These are phyloP conservation scores for Rugonectria rugulosa DNA, from an alignment of 2,329 filamentous ascomycete species.

Conservation along the genomic window DNA sequence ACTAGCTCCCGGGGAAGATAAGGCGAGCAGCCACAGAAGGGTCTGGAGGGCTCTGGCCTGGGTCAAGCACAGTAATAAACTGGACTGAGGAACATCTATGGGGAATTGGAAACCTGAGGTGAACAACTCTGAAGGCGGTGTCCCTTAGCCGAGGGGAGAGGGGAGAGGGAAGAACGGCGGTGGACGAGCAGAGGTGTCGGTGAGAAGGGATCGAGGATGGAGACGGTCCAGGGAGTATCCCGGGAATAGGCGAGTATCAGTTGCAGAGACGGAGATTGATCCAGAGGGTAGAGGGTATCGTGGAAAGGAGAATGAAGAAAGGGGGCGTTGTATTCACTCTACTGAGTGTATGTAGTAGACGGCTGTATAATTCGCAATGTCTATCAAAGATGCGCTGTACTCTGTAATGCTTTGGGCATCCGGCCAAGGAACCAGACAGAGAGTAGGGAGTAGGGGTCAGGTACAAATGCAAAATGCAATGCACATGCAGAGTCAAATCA, in stretches of 20 bases:
- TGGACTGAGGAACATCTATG: too few relatives aligned
- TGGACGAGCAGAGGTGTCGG: background rate
- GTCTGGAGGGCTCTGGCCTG: background rate
- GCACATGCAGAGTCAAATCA: constrained; percentile 11
- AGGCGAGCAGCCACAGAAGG: too few relatives aligned
- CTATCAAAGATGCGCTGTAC: background rate
- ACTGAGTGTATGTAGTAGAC: background rate
- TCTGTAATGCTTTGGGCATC: background rate
- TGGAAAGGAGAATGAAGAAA: constrained; percentile 8
- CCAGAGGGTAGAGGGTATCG: background rate
- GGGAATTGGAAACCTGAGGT: too few relatives aligned
- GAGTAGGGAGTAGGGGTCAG: background rate
- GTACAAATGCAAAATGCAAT: constrained; percentile 18
- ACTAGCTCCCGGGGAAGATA: too few relatives aligned
- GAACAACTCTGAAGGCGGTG: background rate
- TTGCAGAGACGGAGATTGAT: background rate
- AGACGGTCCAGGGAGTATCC: constrained; percentile 14
- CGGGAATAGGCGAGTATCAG: background rate
- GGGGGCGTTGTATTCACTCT: constrained; percentile 5
- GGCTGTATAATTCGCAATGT: background rate
- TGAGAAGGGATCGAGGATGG: background rate
- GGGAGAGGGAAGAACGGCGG: background rate
- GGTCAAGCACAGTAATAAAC: too few relatives aligned
- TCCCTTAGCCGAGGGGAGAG: background rate
- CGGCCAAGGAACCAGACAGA: constrained; percentile 13